These are phyloP conservation scores for Aureobasidium leucospermi DNA, from an alignment of 2,329 filamentous ascomycete species.

Conservation along the genomic window DNA sequence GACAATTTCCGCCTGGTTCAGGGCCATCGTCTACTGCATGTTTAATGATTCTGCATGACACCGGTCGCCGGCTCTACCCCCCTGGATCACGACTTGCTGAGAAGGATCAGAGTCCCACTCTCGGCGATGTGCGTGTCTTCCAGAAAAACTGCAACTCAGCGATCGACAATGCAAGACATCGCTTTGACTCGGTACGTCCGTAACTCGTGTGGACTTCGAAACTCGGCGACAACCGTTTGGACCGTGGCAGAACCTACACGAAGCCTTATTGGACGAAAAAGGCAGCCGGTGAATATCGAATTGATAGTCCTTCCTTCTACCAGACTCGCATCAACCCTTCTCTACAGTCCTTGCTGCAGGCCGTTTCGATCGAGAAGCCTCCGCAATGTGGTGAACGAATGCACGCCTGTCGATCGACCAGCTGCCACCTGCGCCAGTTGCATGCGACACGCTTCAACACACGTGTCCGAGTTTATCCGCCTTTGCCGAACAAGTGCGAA, in stretches of 20 bases:
- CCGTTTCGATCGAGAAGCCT: not conserved
- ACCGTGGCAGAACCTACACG: not conserved
- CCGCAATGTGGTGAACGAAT: not conserved
- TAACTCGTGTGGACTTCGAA: not conserved
- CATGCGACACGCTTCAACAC: not conserved
- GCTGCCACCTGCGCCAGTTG: not conserved
- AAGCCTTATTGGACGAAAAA: not conserved
- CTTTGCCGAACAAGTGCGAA: not conserved
- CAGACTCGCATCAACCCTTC: not conserved
- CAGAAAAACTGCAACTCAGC: not conserved
- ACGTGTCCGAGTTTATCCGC: not conserved
- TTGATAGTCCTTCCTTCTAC: constrained; percentile 8
- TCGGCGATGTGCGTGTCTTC: not conserved
- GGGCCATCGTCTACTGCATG: not conserved
- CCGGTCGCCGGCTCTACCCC: not conserved
- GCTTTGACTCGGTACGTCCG: not conserved
- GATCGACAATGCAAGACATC: constrained; percentile 11
- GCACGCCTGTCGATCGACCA: not conserved
- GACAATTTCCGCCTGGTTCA: not conserved
- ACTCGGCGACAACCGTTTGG: not conserved
- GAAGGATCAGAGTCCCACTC: not conserved
- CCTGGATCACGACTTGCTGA: not conserved
- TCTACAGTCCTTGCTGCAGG: not conserved
- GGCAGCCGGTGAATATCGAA: constrained; percentile 6
- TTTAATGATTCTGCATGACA: not conserved